Conservation (phyloP, 257 asterid species). For the Osmanthus fragrans region DNA sequence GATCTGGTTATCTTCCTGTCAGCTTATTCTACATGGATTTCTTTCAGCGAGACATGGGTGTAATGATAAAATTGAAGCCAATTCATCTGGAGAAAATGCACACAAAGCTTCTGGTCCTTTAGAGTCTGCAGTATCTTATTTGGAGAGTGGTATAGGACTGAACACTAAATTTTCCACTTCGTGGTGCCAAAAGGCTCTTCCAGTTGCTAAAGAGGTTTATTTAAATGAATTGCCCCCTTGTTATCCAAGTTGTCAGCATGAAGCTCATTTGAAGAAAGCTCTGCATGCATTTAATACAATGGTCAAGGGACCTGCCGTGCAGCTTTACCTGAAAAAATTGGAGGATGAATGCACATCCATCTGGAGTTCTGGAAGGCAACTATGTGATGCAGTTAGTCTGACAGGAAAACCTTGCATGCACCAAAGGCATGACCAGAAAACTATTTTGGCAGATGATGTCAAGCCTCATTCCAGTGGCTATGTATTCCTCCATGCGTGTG, state of each 20-base stretch:
- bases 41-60: slow-evolving; percentile 51
- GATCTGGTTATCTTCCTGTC: slow-evolving; percentile 75
- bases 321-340: slow-evolving; percentile 51
- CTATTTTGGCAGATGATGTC: slow-evolving; percentile 35
- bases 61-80: slow-evolving; percentile 32
- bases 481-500: slow-evolving; percentile 97
- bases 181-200: slow-evolving; percentile 88
- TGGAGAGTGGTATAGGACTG: slow-evolving; percentile 58
- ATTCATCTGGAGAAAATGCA: slow-evolving; percentile 38
- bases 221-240: slow-evolving; percentile 69
- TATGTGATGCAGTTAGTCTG: slow-evolving; percentile 92
- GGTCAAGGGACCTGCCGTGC: slow-evolving; percentile 91
- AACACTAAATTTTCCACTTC: slow-evolving; percentile 68
- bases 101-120: slow-evolving; percentile 47
- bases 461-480: slow-evolving; percentile 86
- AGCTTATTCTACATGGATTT: slow-evolving; percentile 62
- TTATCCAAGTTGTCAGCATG: slow-evolving; percentile 84
- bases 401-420: slow-evolving; percentile 97
- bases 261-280: slow-evolving; percentile 71
- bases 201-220: slow-evolving; percentile 80
- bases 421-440: slow-evolving; percentile 56
- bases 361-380: slow-evolving; percentile 89
- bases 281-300: slow-evolving; percentile 52
- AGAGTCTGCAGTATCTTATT: slow-evolving; percentile 50
- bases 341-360: slow-evolving; percentile 79